Evolutionary conservation across 495 filamentous ascomycete genomes (phyloP).

Genomic region (Penicillium taxi): DNA sequence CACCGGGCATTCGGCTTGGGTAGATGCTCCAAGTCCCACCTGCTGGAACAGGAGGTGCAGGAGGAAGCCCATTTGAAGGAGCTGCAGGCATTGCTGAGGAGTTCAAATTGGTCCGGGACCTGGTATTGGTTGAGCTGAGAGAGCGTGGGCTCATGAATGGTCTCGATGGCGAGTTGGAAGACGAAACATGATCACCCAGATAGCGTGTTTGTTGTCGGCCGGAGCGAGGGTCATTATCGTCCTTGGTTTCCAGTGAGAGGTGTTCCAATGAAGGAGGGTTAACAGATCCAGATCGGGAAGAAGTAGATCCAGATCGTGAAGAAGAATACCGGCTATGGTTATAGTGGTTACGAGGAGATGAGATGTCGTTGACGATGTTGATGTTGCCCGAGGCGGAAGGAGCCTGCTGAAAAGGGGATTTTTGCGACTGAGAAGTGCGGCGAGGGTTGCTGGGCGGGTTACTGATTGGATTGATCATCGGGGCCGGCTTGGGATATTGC

Average conservation of each 20-base stretch:
- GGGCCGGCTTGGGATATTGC: constrained; percentile 18
- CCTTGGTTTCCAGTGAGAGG: constrained; percentile 31
- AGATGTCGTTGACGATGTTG: constrained; percentile 41
- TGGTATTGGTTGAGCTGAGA: constrained; percentile 32
- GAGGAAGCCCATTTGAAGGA: constrained; percentile 32
- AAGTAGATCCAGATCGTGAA: constrained; percentile 18
- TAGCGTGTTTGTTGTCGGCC: constrained; percentile 33
- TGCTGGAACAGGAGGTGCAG: constrained; percentile 28
- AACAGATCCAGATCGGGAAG: constrained; percentile 26
- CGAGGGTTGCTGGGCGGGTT: constrained; percentile 41
- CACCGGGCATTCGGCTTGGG: constrained; percentile 18
- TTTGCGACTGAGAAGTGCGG: constrained; percentile 42
- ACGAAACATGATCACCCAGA: constrained; percentile 31
- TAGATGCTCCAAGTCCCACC: constrained; percentile 31
- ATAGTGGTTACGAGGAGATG: constrained; percentile 21
- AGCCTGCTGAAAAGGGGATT: constrained; percentile 37
- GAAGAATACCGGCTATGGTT: constrained; percentile 18
- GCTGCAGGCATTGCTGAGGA: constrained; percentile 36
- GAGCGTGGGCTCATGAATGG: constrained; percentile 32
- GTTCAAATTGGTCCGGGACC: constrained; percentile 30
- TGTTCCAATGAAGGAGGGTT: constrained; percentile 35
- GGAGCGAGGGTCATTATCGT: constrained; percentile 28
- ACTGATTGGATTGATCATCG: too few relatives aligned
- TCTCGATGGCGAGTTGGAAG: constrained; percentile 27
- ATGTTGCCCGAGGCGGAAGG: constrained; percentile 63